Conservation (phyloP, 2,329 filamentous ascomycete genomes). For the Fulvia fulva region DNA sequence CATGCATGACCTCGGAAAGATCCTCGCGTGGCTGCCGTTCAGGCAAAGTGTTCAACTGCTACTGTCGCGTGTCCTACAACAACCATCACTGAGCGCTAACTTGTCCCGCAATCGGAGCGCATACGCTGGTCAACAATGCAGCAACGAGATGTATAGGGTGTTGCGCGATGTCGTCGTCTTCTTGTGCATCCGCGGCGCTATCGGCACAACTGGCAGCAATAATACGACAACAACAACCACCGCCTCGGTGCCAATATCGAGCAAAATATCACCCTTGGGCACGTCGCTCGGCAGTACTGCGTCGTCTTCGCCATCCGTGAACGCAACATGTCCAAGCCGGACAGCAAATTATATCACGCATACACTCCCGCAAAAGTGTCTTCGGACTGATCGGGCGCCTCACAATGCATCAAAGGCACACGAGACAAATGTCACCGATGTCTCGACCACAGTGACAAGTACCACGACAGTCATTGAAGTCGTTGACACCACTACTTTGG, state of each 20-base stretch:
- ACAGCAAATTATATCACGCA: constrained; percentile 82
- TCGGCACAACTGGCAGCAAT: constrained; percentile 11
- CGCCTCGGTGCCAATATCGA: constrained; percentile 6
- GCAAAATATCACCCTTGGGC: constrained; percentile 3
- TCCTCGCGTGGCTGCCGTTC: background rate
- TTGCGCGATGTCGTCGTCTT: constrained; percentile 23
- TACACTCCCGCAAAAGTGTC: constrained; percentile 69
- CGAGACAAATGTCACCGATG: background rate
- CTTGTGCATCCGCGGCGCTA: constrained; percentile 14
- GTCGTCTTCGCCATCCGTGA: constrained; percentile 7
- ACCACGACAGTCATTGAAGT: background rate
- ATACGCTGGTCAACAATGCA: constrained; percentile 16
- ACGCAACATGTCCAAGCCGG: constrained; percentile 47
- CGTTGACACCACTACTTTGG: background rate
- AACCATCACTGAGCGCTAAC: background rate
- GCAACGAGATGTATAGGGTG: constrained; percentile 25
- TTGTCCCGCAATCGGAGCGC: background rate
- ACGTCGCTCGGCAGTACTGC: constrained; percentile 1
- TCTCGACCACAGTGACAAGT: background rate
- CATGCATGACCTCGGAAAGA: background rate
- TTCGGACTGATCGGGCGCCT: constrained; percentile 57
- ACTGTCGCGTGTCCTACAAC: constrained; percentile 4
- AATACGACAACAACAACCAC: constrained; percentile 6
- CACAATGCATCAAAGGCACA: constrained; percentile 1
- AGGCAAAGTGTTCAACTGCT: constrained; percentile 7